phyloP scores from a whole-genome alignment of 768 basidiomycete species.

The Xerocomus potaroensis region DNA sequence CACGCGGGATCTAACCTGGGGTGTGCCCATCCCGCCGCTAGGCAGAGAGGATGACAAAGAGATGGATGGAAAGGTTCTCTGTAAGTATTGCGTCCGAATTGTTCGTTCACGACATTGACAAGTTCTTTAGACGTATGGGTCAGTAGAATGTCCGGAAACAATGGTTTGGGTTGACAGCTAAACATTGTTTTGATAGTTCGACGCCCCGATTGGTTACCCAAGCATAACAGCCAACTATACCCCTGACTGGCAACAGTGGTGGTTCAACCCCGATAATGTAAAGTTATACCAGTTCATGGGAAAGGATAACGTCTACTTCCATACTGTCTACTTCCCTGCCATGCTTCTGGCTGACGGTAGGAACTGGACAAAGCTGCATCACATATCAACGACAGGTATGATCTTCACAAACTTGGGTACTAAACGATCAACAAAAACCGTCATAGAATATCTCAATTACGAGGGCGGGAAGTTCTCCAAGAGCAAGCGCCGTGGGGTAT shows the following conservation, averaged over 20 bases:
- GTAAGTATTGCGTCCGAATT: slow-evolving; percentile 45
- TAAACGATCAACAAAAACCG: background rate
- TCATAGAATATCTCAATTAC: slow-evolving; percentile 91
- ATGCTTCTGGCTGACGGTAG: slow-evolving; percentile 86
- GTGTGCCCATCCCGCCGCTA: slow-evolving; percentile 80
- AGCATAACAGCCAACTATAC: slow-evolving; percentile 97
- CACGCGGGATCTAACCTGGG: slow-evolving; percentile 94
- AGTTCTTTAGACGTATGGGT: slow-evolving; percentile 82
- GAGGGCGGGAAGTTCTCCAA: slow-evolving; percentile 99
- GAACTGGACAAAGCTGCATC: slow-evolving; percentile 90
- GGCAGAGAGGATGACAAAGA: slow-evolving; percentile 73
- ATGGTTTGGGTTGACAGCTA: background rate
- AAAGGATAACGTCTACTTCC: slow-evolving; percentile 99
- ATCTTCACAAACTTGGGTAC: background rate
- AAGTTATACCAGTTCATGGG: slow-evolving; percentile 99
- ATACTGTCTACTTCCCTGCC: slow-evolving; percentile 92
- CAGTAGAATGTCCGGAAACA: slow-evolving; percentile 27
- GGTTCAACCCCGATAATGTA: slow-evolving; percentile 89
- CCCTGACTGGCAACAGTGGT: slow-evolving; percentile 94
- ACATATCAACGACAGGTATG: slow-evolving; percentile 91
- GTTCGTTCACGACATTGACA: slow-evolving; percentile 6
- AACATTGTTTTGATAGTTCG: slow-evolving; percentile 57
- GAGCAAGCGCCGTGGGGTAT: slow-evolving; percentile 93
- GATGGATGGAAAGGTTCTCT: slow-evolving; percentile 94
- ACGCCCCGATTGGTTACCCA: slow-evolving; percentile 94